Percentiles rank a stretch among this genome's conserved stretches.
These are phyloP conservation scores for Conoideocrella luteorostrata DNA, from an alignment of 2,329 filamentous ascomycete species.

Conservation along the genomic window DNA sequence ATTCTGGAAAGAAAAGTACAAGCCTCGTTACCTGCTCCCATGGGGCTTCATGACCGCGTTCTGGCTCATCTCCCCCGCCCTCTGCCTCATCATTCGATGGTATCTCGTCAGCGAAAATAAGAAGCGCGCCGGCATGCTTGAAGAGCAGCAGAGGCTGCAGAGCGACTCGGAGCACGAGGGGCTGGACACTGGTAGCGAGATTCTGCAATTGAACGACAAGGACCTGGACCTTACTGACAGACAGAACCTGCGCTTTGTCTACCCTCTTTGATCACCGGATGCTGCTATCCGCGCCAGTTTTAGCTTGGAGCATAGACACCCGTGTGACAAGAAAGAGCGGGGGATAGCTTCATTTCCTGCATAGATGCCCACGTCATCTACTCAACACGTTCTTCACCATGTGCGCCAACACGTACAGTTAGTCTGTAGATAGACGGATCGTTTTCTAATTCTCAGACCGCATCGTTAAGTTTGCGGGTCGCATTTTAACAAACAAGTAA, in stretches of 20 bases:
- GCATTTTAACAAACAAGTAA: too few relatives aligned
- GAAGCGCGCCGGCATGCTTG: constrained; percentile 8
- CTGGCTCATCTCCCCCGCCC: constrained; percentile 18
- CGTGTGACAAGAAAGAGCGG: too few relatives aligned
- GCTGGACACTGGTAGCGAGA: constrained; percentile 12
- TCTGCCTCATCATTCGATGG: constrained; percentile 18
- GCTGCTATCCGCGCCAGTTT: too few relatives aligned
- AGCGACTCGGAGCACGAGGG: constrained; percentile 12
- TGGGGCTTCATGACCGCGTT: constrained; percentile 19
- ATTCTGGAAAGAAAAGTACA: constrained; percentile 18
- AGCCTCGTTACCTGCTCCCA: constrained; percentile 15
- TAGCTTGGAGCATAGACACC: too few relatives aligned
- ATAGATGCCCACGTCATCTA: too few relatives aligned
- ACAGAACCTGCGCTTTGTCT: constrained; percentile 16
- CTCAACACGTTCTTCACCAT: too few relatives aligned
- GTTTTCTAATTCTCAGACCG: too few relatives aligned
- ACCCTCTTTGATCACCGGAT: constrained; percentile 26
- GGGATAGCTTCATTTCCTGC: too few relatives aligned
- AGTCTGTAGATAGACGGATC: too few relatives aligned
- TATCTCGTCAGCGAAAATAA: constrained; percentile 16
- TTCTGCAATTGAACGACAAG: constrained; percentile 12
- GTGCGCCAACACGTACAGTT: too few relatives aligned
- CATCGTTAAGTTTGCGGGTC: too few relatives aligned
- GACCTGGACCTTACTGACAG: constrained; percentile 16
- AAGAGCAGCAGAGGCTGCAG: neutral